Percentiles rank a stretch among this genome's conserved stretches.
Evolutionary conservation across 768 basidiomycete genomes (phyloP).

Genomic region (Russula foetens): DNA sequence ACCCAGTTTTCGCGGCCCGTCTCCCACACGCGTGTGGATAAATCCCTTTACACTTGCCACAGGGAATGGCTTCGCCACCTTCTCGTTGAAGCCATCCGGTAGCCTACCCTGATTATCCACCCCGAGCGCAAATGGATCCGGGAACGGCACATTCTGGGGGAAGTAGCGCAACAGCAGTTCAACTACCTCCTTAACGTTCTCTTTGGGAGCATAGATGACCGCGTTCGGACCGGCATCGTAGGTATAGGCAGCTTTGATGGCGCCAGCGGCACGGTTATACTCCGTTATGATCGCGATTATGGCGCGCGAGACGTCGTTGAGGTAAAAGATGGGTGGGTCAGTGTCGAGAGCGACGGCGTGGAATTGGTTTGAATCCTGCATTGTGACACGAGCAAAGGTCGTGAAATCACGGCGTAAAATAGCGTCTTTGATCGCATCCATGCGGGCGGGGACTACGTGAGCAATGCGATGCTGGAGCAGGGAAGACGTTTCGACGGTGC

Average conservation of each 20-base stretch:
- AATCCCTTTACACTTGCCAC: slow-evolving; percentile 78
- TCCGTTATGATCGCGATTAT: slow-evolving; percentile 89
- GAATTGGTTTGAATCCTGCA: slow-evolving; percentile 98
- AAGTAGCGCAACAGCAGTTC: slow-evolving; percentile 75
- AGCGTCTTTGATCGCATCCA: slow-evolving; percentile 73
- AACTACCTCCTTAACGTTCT: slow-evolving; percentile 73
- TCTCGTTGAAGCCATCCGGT: slow-evolving; percentile 67
- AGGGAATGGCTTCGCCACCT: slow-evolving; percentile 64
- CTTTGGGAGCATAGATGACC: slow-evolving; percentile 83
- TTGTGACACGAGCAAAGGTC: slow-evolving; percentile 83
- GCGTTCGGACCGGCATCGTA: slow-evolving; percentile 99
- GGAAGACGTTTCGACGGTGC: slow-evolving; percentile 86
- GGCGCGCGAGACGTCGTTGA: slow-evolving; percentile 95
- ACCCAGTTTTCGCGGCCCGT: slow-evolving; percentile 72
- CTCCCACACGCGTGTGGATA: slow-evolving; percentile 90
- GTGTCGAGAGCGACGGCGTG: slow-evolving; percentile 97
- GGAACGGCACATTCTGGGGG: slow-evolving; percentile 72
- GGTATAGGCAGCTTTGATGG: slow-evolving; percentile 89
- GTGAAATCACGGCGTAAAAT: slow-evolving; percentile 80
- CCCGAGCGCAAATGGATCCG: slow-evolving; percentile 59
- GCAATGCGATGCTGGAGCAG: slow-evolving; percentile 86
- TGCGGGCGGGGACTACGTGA: slow-evolving; percentile 79
- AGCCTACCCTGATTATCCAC: slow-evolving; percentile 40
- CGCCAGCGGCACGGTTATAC: slow-evolving; percentile 76
- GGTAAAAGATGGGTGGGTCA: slow-evolving; percentile 96